Conservation (phyloP, 169 alveolate species). For the Theileria annulata region DNA sequence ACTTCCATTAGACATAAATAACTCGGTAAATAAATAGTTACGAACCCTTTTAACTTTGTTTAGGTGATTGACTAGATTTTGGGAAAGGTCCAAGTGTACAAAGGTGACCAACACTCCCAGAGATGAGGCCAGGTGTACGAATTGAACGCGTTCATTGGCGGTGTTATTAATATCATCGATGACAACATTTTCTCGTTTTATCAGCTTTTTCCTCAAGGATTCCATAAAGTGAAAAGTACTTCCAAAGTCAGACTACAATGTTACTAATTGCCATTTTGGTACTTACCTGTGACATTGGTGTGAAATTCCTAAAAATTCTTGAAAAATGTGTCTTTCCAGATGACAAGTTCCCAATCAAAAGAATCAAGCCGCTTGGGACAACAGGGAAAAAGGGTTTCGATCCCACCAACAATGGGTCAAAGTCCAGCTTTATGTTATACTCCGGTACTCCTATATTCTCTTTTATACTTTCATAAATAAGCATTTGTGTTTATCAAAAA, state of each 20-base stretch:
- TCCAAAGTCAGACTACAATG: slow-evolving; percentile 3
- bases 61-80: slow-evolving; percentile 35
- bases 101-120: slow-evolving; percentile 23
- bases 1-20: not conserved
- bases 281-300: not conserved
- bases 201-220: not conserved
- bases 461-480: not conserved
- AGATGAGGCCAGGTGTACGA: slow-evolving; percentile 7
- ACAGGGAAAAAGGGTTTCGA: slow-evolving; percentile 19
- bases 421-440: slow-evolving; percentile 12
- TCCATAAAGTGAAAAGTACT: slow-evolving; percentile 1
- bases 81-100: slow-evolving; percentile 44
- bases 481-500: no score
- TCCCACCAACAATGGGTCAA: slow-evolving; percentile 55
- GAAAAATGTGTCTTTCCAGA: slow-evolving; percentile 54
- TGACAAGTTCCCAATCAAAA: slow-evolving; percentile 50
- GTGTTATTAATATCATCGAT: slow-evolving; percentile 31
- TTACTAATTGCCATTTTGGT: not conserved
- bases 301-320: not conserved
- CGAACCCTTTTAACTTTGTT: slow-evolving; percentile 40
- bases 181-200: slow-evolving; percentile 31
- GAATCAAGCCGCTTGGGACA: slow-evolving; percentile 41
- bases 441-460: slow-evolving; percentile 14
- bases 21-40: not conserved
- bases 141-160: not conserved